phyloP scores from a whole-genome alignment of 2,329 filamentous ascomycete species.

The Aspergillus hiratsukae region DNA sequence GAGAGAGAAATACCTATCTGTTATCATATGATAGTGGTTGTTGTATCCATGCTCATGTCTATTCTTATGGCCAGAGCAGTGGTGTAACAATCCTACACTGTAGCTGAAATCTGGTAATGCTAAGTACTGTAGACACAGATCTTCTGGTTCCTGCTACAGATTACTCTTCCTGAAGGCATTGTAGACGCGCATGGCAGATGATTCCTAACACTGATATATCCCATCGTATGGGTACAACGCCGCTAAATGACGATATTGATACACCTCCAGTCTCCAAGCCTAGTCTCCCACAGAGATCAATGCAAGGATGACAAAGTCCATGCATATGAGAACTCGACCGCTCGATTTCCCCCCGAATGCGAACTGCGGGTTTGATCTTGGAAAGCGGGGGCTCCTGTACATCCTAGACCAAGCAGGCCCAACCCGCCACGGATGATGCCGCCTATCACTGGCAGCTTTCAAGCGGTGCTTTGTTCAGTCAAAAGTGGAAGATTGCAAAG shows the following conservation, averaged over 20 bases:
- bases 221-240: background rate
- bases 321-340: background rate
- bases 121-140: background rate
- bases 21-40: background rate
- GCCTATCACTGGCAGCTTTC: background rate
- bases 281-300: constrained; percentile 1
- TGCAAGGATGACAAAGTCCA: background rate
- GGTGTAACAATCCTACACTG: background rate
- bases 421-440: background rate
- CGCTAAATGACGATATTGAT: constrained; percentile 2
- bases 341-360: background rate
- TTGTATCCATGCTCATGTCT: background rate
- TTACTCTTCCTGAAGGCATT: background rate
- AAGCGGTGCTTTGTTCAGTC: background rate
- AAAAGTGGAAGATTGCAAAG: background rate
- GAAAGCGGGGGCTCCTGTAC: background rate
- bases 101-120: background rate
- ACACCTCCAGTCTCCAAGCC: constrained; percentile 3
- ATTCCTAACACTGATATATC: background rate
- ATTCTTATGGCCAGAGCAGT: background rate
- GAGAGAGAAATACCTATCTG: background rate
- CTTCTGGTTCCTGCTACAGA: background rate
- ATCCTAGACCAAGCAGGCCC: background rate
- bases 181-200: background rate
- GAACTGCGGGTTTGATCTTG: background rate